Evolutionary conservation across 257 asterid genomes (phyloP).

Genomic region (Cruciata laevipes): DNA sequence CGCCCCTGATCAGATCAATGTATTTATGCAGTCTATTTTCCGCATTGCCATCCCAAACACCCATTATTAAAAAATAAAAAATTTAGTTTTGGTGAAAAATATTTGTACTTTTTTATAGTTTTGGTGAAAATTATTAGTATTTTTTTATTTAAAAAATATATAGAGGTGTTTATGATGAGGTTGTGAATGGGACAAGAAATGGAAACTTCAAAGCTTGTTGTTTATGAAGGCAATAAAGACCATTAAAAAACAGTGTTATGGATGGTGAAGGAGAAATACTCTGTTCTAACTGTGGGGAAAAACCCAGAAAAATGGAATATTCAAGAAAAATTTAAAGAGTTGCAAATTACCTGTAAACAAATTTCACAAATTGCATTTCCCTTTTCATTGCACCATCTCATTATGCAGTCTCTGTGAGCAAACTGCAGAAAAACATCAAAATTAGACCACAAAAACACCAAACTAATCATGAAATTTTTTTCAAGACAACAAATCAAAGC

Average conservation of each 20-base stretch:
- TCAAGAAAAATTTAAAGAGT: neutral
- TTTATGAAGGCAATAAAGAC: neutral
- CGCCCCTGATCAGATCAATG: neutral
- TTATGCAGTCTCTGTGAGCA: slow-evolving; percentile 92
- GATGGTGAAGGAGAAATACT: neutral
- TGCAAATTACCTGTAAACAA: slow-evolving; percentile 67
- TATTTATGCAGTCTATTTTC: too few species aligned
- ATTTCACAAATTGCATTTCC: slow-evolving; percentile 81
- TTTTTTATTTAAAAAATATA: too few species aligned
- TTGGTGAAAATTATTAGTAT: neutral
- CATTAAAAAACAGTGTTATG: neutral
- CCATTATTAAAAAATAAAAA: neutral
- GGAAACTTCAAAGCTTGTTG: neutral
- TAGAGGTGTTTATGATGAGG: neutral
- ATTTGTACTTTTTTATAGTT: too few species aligned
- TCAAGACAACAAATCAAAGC: too few species aligned
- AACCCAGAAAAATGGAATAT: neutral
- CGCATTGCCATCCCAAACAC: neutral
- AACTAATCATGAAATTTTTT: neutral
- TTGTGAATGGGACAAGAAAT: neutral
- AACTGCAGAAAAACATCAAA: slow-evolving; percentile 31
- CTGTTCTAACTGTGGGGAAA: neutral
- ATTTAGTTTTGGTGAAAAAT: neutral
- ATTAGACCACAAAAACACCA: neutral
- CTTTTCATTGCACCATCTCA: slow-evolving; percentile 94